Conservation (phyloP, 2,329 filamentous ascomycete genomes). For the Ophioceras dolichostomum region DNA sequence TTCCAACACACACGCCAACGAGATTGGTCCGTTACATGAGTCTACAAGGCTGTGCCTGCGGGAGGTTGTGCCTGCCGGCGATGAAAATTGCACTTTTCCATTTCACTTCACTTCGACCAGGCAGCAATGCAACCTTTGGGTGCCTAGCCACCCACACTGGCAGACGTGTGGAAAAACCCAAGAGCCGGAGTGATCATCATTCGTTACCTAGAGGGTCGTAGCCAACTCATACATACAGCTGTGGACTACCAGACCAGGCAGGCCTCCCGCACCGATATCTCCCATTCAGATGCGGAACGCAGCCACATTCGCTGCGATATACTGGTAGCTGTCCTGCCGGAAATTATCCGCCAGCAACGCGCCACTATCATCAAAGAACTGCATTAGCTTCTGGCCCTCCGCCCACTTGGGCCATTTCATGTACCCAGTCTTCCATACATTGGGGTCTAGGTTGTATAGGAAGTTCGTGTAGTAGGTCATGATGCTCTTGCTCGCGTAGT, state of each 20-base stretch:
- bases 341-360: conserved; percentile 16
- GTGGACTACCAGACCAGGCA: too few relatives aligned
- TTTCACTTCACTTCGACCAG: neutral
- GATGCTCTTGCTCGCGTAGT: conserved; percentile 47
- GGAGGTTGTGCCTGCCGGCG: too few relatives aligned
- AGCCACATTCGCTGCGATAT: conserved; percentile 10
- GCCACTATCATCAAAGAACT: conserved; percentile 21
- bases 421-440: conserved; percentile 31
- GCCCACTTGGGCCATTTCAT: conserved; percentile 30
- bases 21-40: too few relatives aligned
- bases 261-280: too few relatives aligned
- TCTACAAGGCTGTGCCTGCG: too few relatives aligned
- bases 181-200: neutral
- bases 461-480: conserved; percentile 65
- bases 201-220: too few relatives aligned
- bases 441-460: conserved; percentile 58
- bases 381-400: conserved; percentile 33
- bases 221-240: too few relatives aligned
- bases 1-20: too few relatives aligned
- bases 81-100: too few relatives aligned
- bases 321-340: conserved; percentile 11
- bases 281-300: too few relatives aligned
- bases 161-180: neutral
- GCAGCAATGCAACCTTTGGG: neutral
- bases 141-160: neutral